Conservation (phyloP, 2,329 filamentous ascomycete species). For the Arachnomyces sp. region DNA sequence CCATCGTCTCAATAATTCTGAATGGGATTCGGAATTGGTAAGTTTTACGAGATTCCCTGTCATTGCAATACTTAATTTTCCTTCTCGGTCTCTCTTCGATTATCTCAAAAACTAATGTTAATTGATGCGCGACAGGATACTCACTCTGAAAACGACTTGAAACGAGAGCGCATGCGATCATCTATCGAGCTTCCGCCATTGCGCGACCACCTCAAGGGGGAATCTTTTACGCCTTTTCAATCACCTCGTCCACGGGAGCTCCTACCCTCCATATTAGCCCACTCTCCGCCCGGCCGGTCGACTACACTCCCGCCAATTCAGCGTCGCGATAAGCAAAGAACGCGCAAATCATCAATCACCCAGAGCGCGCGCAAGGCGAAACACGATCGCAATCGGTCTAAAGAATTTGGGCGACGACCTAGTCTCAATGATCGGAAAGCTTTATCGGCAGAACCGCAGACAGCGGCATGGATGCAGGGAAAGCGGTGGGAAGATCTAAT, state of each 20-base stretch:
- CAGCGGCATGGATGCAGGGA: constrained; percentile 62
- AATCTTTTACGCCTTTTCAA: constrained; percentile 56
- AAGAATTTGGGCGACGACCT: constrained; percentile 64
- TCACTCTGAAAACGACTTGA: constrained; percentile 62
- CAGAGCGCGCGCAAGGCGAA: constrained; percentile 68
- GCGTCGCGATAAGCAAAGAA: constrained; percentile 60
- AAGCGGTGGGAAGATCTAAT: constrained; percentile 96
- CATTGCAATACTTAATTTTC: constrained; percentile 14
- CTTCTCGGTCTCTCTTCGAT: constrained; percentile 14
- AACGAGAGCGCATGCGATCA: constrained; percentile 53
- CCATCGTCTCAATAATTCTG: constrained; percentile 66
- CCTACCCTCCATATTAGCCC: constrained; percentile 69
- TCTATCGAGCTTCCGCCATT: constrained; percentile 69
- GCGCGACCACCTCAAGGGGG: constrained; percentile 62
- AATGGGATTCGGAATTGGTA: constrained; percentile 73
- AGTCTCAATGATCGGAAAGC: constrained; percentile 74
- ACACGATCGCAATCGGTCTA: constrained; percentile 75
- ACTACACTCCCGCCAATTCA: constrained; percentile 82
- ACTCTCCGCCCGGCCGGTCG: constrained; percentile 77
- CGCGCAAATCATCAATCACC: constrained; percentile 78
- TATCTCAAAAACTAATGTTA: constrained; percentile 12
- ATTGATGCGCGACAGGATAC: constrained; percentile 49
- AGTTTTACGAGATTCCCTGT: constrained; percentile 27
- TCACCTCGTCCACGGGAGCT: constrained; percentile 61
- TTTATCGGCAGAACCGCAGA: constrained; percentile 74